Conservation (phyloP, 352 stramenopile species). For the Globisporangium nagaii region DNA sequence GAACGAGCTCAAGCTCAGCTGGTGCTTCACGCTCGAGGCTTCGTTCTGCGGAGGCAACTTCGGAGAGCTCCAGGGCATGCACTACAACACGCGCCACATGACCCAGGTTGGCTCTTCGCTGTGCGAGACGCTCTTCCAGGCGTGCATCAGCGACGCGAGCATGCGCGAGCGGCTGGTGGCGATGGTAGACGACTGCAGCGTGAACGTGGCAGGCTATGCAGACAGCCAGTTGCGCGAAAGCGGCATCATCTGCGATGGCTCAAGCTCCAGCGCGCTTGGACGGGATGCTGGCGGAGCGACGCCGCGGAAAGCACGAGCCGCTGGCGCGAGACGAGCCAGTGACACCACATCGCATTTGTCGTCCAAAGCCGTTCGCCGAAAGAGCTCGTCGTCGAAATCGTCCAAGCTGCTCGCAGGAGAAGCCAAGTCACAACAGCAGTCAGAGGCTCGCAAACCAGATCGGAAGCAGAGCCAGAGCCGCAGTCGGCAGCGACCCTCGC, state of each 20-base stretch:
- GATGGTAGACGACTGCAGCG: slow-evolving; percentile 25
- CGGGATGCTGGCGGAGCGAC: slow-evolving; percentile 2
- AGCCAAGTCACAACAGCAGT: background rate
- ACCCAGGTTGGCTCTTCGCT: slow-evolving; percentile 37
- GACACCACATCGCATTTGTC: background rate
- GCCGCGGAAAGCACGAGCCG: slow-evolving; percentile 1
- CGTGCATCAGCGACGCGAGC: slow-evolving; percentile 27
- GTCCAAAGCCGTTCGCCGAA: slow-evolving; percentile 1
- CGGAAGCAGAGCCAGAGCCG: background rate
- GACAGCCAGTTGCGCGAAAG: slow-evolving; percentile 36
- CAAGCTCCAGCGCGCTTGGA: background rate
- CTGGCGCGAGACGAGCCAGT: background rate
- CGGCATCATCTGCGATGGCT: slow-evolving; percentile 13
- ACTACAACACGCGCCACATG: slow-evolving; percentile 67
- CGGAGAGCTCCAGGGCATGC: slow-evolving; percentile 45
- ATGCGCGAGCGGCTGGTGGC: slow-evolving; percentile 25
- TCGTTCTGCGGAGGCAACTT: slow-evolving; percentile 84
- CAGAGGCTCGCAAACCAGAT: background rate
- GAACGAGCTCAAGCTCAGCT: slow-evolving; percentile 70
- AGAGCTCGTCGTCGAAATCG: slow-evolving; percentile 1
- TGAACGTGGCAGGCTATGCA: slow-evolving; percentile 25
- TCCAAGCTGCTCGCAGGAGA: background rate
- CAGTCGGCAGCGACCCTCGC: background rate
- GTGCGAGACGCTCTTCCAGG: slow-evolving; percentile 43
- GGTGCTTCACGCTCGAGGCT: slow-evolving; percentile 83